Evolutionary conservation across 148 eudicot species (phyloP).

Genomic region (Simmondsia chinensis): DNA sequence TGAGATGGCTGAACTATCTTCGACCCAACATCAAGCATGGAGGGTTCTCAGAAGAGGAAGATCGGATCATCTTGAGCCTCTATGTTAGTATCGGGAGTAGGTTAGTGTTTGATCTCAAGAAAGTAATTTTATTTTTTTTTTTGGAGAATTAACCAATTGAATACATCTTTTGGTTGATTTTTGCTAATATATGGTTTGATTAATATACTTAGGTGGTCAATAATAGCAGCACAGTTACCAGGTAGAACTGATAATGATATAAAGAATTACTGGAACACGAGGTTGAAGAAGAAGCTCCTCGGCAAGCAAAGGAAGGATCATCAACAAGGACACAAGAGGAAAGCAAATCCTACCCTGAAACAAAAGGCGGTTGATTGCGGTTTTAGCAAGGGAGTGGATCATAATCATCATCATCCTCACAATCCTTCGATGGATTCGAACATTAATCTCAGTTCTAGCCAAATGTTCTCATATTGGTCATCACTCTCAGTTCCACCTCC

Average conservation of each 20-base stretch:
- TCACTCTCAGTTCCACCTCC: slow-evolving; percentile 14
- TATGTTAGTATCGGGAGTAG: slow-evolving; percentile 93
- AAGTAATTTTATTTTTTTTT: background rate
- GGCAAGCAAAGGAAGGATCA: slow-evolving; percentile 70
- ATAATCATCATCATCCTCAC: background rate
- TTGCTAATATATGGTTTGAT: too few relatives aligned
- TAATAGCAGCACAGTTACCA: slow-evolving; percentile 88
- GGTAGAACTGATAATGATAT: slow-evolving; percentile 96
- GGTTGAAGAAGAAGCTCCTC: slow-evolving; percentile 76
- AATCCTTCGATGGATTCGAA: background rate
- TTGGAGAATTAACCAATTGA: too few relatives aligned
- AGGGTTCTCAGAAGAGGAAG: slow-evolving; percentile 89
- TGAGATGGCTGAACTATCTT: slow-evolving; percentile 83
- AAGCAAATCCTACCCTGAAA: slow-evolving; percentile 5
- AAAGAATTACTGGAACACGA: slow-evolving; percentile 94
- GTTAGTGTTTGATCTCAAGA: slow-evolving; percentile 21
- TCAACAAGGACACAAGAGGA: slow-evolving; percentile 22
- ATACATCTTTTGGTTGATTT: too few relatives aligned
- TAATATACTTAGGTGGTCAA: slow-evolving; percentile 99
- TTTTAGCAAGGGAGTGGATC: slow-evolving; percentile 2
- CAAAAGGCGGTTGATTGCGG: slow-evolving; percentile 5
- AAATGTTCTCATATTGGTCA: slow-evolving; percentile 5
- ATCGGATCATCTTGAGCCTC: slow-evolving; percentile 65
- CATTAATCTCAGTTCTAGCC: too few relatives aligned
- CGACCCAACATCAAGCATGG: slow-evolving; percentile 92